phyloP scores from a whole-genome alignment of 306 rosid species.

The Prunus mira region DNA sequence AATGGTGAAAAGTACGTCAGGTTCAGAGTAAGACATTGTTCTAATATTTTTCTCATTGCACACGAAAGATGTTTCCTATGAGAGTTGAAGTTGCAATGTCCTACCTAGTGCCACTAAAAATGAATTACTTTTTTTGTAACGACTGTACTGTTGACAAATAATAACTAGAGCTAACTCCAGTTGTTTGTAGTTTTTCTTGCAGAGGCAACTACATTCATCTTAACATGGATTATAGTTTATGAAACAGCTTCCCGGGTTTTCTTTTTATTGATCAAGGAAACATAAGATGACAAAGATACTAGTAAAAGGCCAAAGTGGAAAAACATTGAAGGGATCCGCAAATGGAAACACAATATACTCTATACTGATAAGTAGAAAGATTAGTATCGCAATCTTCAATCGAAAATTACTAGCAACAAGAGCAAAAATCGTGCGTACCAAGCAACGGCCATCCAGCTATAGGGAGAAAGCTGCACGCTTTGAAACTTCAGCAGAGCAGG shows the following conservation, averaged over 20 bases:
- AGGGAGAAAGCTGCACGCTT: slow-evolving; percentile 23
- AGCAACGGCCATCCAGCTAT: slow-evolving; percentile 31
- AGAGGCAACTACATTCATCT: neutral
- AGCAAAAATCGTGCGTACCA: slow-evolving; percentile 15
- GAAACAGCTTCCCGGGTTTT: neutral
- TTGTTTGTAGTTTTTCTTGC: too few relatives aligned
- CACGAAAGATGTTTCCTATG: neutral
- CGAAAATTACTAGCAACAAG: neutral
- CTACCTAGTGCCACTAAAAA: neutral
- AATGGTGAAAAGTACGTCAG: too few relatives aligned
- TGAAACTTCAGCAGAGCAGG: slow-evolving; percentile 17
- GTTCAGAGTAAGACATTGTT: neutral
- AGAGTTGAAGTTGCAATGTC: neutral
- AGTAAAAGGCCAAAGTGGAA: neutral
- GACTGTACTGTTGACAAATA: too few relatives aligned
- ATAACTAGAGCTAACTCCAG: neutral
- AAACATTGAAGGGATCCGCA: too few relatives aligned
- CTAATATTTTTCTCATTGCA: neutral
- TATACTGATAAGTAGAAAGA: neutral
- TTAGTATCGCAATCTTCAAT: neutral
- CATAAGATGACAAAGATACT: neutral
- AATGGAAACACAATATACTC: neutral
- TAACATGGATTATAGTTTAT: neutral
- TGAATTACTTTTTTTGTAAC: too few relatives aligned
- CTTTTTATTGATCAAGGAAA: neutral